These are phyloP conservation scores for Zangia roseola DNA, from an alignment of 768 basidiomycete genomes.

Conservation along the genomic window DNA sequence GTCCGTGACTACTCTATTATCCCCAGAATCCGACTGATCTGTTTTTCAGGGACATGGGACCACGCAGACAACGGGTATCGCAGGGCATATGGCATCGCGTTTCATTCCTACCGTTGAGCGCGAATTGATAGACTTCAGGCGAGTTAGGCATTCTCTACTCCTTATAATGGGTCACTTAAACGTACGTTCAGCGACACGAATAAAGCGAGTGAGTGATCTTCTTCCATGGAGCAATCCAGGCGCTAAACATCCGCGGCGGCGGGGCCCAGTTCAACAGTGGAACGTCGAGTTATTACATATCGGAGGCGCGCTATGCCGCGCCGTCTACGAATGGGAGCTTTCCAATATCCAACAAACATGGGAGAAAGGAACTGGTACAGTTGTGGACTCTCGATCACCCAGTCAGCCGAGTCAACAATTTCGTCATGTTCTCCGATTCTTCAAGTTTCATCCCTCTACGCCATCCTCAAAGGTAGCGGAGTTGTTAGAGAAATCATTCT, in stretches of 20 bases:
- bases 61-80: conserved; percentile 13
- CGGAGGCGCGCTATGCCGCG: conserved; percentile 11
- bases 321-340: conserved; percentile 12
- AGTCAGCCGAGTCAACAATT: background rate
- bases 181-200: conserved; percentile 5
- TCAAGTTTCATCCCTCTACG: conserved; percentile 39
- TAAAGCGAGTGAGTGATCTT: background rate
- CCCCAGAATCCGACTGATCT: background rate
- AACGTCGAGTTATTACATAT: conserved; percentile 1
- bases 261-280: too few relatives aligned
- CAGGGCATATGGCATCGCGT: conserved; percentile 16
- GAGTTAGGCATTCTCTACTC: background rate
- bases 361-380: background rate
- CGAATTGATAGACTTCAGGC: conserved; percentile 16
- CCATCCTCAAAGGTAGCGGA: conserved; percentile 77
- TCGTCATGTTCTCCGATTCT: conserved; percentile 12
- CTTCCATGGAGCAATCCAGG: too few relatives aligned
- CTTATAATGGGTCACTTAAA: background rate
- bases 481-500: conserved; percentile 73
- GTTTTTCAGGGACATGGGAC: conserved; percentile 8
- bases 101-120: conserved; percentile 19
- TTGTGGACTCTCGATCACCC: too few relatives aligned
- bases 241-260: too few relatives aligned
- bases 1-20: background rate
- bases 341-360: conserved; percentile 4